Percentiles rank a stretch among this genome's conserved stretches.
Evolutionary conservation across 2,329 filamentous ascomycete genomes (phyloP).

Genomic region (Neofusicoccum parvum): DNA sequence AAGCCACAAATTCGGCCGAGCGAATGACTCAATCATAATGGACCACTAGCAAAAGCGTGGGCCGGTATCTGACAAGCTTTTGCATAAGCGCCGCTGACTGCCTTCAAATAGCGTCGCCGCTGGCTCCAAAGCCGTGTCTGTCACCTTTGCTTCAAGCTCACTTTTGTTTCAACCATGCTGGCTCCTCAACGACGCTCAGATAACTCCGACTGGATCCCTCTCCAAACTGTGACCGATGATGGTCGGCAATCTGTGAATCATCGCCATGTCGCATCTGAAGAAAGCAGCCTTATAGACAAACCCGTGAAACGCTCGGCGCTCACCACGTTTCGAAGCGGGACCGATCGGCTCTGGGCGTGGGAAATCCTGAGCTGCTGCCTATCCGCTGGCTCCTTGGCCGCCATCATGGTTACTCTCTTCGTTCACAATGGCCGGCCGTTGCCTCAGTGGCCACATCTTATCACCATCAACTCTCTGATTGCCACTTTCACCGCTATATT

Average conservation of each 20-base stretch:
- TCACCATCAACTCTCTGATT: constrained; percentile 5
- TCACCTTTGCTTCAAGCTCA: too few relatives aligned
- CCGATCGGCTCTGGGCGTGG: neutral
- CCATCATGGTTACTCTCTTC: neutral
- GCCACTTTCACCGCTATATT: neutral
- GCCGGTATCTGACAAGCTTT: too few relatives aligned
- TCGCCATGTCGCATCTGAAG: neutral
- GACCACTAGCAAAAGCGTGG: too few relatives aligned
- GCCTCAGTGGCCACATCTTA: neutral
- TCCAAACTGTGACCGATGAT: neutral
- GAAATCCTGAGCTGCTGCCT: neutral
- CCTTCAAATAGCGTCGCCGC: too few relatives aligned
- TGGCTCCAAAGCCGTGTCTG: too few relatives aligned
- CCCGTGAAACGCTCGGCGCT: neutral
- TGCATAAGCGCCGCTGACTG: too few relatives aligned
- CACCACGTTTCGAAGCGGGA: neutral
- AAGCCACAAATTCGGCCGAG: too few relatives aligned
- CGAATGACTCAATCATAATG: too few relatives aligned
- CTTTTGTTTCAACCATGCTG: too few relatives aligned
- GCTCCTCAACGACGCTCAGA: too few relatives aligned
- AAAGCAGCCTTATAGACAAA: neutral
- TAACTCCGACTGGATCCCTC: too few relatives aligned
- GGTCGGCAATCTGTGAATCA: neutral
- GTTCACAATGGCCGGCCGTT: constrained; percentile 1
- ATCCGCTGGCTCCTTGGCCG: neutral